Base-by-base conservation (phyloP, 768 basidiomycete genomes). In the Hirschioporus abietinus region DNA sequence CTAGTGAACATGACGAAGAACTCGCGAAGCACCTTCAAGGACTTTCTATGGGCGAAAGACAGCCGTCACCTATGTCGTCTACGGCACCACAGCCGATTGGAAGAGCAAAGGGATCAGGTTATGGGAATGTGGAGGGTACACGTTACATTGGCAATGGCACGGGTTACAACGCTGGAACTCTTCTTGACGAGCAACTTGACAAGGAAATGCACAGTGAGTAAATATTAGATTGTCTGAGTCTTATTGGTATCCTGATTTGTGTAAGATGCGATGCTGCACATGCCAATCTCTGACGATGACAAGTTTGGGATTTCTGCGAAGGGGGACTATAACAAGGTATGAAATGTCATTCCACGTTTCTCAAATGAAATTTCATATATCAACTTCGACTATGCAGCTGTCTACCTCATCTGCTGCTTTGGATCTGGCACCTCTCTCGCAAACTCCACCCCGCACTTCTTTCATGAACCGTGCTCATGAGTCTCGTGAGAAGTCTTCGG, bases 151-250 rank as follows among this genome's bases (percentile, higher is more conserved):
- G 85, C 8, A 87, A 83, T 68, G 42, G 42, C 42, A 52, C 42
- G 42, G 82, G 82, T 35, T 92, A 87, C 76, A 93, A 93, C 73
- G 86, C 91, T 57, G 92, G 92, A 34, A 90, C 94, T 88, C 88
- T 96, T 87, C 80, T 96, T 68, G 95, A 96, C 71, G 92, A 96
- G 76, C 93, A 96, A 73, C 78, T 96, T 70, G 95, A 96, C 73
- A 88, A 93, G 78, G 95, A 96, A 75, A 95, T 96, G 87, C 89
- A 95, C 74, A 95, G 94, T 95, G 71, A 72, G 90, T 84, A 20
- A 58, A 8, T 60, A 67, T 18, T 8, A 35, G 26, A 60, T 63
- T 64, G 66, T 58, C 52, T 25, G 8, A 70, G 66, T 68, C 35
- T 65, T 69, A 59, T 71, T 67, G 52, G 60, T 72, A 64, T 71